phyloP scores from a whole-genome alignment of 495 filamentous ascomycete genomes.

The Pseudomonodictys pantanalensis region DNA sequence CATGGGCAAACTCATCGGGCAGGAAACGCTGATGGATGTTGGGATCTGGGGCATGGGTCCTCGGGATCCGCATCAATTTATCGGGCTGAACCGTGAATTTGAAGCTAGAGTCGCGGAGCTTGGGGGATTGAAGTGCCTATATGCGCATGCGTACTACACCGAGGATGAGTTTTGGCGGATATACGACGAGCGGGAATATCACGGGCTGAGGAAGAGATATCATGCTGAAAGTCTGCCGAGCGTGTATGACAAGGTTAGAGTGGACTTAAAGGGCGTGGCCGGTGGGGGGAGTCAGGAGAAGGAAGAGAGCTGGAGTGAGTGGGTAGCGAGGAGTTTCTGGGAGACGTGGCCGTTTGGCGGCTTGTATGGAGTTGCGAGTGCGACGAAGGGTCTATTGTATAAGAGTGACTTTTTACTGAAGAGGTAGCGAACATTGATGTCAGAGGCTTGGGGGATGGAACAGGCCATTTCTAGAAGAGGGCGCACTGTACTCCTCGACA shows the following conservation, averaged over 20 bases:
- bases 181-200: constrained; percentile 52
- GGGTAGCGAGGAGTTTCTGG: background rate
- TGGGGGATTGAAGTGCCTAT: constrained; percentile 63
- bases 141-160: constrained; percentile 57
- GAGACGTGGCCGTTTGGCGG: constrained; percentile 8
- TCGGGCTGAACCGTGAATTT: constrained; percentile 63
- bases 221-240: constrained; percentile 49
- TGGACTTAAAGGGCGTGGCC: constrained; percentile 36
- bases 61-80: constrained; percentile 40
- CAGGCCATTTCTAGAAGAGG: too few species aligned
- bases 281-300: background rate
- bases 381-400: constrained; percentile 14
- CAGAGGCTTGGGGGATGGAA: background rate
- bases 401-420: constrained; percentile 23
- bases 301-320: background rate
- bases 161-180: constrained; percentile 59
- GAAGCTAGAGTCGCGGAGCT: constrained; percentile 64
- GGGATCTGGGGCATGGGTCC: constrained; percentile 56
- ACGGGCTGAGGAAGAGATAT: constrained; percentile 51
- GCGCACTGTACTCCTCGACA: too few species aligned
- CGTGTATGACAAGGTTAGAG: constrained; percentile 58
- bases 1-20: background rate
- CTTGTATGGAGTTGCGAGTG: constrained; percentile 23
- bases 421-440: background rate
- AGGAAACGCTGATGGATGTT: constrained; percentile 52